Conservation (phyloP, 352 stramenopile species). For the Globisporangium alternatum region DNA sequence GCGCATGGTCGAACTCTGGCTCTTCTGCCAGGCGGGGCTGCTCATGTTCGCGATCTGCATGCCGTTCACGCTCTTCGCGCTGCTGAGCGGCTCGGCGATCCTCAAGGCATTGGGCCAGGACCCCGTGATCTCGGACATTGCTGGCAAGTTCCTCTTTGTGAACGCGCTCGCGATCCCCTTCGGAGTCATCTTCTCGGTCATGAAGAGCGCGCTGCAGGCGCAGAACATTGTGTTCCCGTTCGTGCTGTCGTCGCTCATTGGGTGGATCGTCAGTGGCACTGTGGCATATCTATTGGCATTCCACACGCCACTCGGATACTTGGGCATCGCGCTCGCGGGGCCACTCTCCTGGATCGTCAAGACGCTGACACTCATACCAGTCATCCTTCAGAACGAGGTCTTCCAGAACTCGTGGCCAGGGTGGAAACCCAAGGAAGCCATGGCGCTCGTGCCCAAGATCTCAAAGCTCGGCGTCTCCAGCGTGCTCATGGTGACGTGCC, state of each 20-base stretch:
- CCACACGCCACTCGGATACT: not conserved
- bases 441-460: conserved; percentile 16
- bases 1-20: conserved; percentile 16
- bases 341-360: not conserved
- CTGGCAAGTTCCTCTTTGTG: not conserved
- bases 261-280: not conserved
- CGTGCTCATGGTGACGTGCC: conserved; percentile 18
- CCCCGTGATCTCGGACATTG: not conserved
- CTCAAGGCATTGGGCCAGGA: not conserved
- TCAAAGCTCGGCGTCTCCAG: conserved; percentile 17
- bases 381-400: not conserved
- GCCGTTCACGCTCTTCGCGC: not conserved
- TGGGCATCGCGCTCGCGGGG: not conserved
- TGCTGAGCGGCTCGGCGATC: not conserved
- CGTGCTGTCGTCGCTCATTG: not conserved
- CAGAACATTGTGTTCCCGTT: not conserved
- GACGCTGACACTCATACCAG: not conserved
- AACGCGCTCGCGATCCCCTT: not conserved
- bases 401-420: not conserved
- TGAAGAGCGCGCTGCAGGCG: not conserved
- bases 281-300: not conserved
- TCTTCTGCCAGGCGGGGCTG: not conserved
- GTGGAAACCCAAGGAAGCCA: conserved; percentile 18
- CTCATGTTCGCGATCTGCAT: not conserved
- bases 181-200: not conserved